phyloP scores from a whole-genome alignment of 768 basidiomycete genomes.

The Lactarius trivialis region DNA sequence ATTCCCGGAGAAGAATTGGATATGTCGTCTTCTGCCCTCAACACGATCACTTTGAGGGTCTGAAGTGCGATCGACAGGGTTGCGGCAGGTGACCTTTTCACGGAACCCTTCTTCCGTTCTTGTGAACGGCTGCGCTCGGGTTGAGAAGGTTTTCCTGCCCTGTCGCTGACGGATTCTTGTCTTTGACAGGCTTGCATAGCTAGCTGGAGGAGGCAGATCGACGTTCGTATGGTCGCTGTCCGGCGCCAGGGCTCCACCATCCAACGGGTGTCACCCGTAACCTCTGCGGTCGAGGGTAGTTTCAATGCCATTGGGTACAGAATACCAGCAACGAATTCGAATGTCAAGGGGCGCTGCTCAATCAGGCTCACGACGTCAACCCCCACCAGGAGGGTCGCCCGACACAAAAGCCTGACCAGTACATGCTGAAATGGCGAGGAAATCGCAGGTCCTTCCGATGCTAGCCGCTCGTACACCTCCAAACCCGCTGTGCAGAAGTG shows the following conservation, averaged over 20 bases:
- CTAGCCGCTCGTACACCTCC: slow-evolving; percentile 32
- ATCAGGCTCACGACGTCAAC: slow-evolving; percentile 50
- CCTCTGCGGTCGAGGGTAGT: slow-evolving; percentile 45
- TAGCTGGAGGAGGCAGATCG: slow-evolving; percentile 59
- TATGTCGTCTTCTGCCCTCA: slow-evolving; percentile 58
- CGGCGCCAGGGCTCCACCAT: slow-evolving; percentile 43
- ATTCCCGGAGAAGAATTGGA: slow-evolving; percentile 47
- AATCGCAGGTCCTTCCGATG: slow-evolving; percentile 30
- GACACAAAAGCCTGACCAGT: slow-evolving; percentile 31
- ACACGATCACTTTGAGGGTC: slow-evolving; percentile 57
- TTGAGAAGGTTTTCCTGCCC: slow-evolving; percentile 21
- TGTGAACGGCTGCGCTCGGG: slow-evolving; percentile 43
- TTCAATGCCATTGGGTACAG: slow-evolving; percentile 54
- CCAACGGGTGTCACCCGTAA: slow-evolving; percentile 36
- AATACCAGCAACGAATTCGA: slow-evolving; percentile 57
- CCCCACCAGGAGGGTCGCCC: slow-evolving; percentile 41
- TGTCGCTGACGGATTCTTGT: slow-evolving; percentile 27
- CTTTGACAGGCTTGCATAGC: slow-evolving; percentile 46
- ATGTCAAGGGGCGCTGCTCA: slow-evolving; percentile 47
- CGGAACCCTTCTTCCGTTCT: slow-evolving; percentile 32
- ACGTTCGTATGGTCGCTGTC: slow-evolving; percentile 41
- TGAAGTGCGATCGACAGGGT: slow-evolving; percentile 49
- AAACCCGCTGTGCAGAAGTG: slow-evolving; percentile 34
- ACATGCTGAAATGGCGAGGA: slow-evolving; percentile 27
- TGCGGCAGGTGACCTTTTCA: slow-evolving; percentile 26